Evolutionary conservation across 139 green algal species (phyloP), one percentile per base, ranked within the genome.

Genomic region (Chlamydomonas applanata): DNA sequence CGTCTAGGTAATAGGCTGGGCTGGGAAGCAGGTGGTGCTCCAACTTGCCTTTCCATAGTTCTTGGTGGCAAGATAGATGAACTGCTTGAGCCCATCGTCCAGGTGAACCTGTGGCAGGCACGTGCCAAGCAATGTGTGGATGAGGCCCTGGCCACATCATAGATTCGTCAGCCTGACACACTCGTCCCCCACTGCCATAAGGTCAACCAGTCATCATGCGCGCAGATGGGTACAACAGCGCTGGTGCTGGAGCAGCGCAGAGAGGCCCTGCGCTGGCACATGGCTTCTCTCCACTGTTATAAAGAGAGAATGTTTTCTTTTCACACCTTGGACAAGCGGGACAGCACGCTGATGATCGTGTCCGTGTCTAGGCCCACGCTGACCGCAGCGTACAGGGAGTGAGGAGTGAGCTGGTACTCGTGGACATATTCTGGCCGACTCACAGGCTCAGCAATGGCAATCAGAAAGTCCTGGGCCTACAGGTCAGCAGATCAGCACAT

Each of bases 391-490:
- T 99, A 99, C 63, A 99, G 83, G 9, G 88, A 96, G 82, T 98
- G 94, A 17, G 94, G 93, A 0, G 95, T 99, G 17, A 99, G 88
- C 74, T 73, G 79, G 82, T 99, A 99, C 88, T 98, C 93, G 82
- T 97, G 95, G 27, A 98, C 76, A 34, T 62, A 79, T 86, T 99
- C 92, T 4, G 95, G 94, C 1, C 93, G 85, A 65, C 91, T 97
- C 13, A 97, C 89, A 11, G 94, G 94, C 88, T 98, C 96, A 2
- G 96, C 91, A n/a, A 99, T 92, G 24, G 96, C 93, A 64, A 99
- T 97, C 0, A 99, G 83, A 73, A 99, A 99, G 84, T 99, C 96
- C 73, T 97, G 98, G 7, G 96, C 96, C 80, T 97, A 85, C 25
- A 35, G 2, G 19, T 49, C 7, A 49, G 11, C 40, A 49, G 7